Percentiles rank a stretch among this genome's conserved stretches.
phyloP scores from a whole-genome alignment of 2,329 filamentous ascomycete species.

The Drechslerella coelobrocha region DNA sequence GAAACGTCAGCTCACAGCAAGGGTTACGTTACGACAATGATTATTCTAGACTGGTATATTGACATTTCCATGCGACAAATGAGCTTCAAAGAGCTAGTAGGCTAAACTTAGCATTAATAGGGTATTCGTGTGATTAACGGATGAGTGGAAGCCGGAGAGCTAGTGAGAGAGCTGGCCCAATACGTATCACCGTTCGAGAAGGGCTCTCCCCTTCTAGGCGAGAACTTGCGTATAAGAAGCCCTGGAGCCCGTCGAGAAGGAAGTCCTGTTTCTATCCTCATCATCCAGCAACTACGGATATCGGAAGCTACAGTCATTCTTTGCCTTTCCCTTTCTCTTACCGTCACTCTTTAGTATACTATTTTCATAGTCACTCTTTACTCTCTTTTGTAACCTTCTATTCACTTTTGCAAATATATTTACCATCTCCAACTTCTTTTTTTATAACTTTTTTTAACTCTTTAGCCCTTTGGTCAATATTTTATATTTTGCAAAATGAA shows the following conservation, averaged over 20 bases:
- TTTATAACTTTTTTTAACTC: background rate
- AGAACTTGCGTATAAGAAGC: slow-evolving; percentile 18
- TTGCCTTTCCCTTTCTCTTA: slow-evolving; percentile 26
- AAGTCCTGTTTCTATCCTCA: slow-evolving; percentile 2
- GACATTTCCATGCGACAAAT: slow-evolving; percentile 3
- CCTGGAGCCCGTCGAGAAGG: slow-evolving; percentile 1
- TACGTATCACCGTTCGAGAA: too few species aligned
- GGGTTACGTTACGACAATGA: slow-evolving; percentile 4
- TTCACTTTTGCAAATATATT: slow-evolving; percentile 9
- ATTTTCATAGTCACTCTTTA: slow-evolving; percentile 31
- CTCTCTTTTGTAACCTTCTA: slow-evolving; percentile 13
- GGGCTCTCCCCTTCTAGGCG: background rate
- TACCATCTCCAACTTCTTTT: slow-evolving; percentile 7
- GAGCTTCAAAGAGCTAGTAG: slow-evolving; percentile 1
- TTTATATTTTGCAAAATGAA: slow-evolving; percentile 13
- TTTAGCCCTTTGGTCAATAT: slow-evolving; percentile 1
- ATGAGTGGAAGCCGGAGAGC: too few species aligned
- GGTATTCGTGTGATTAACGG: too few species aligned
- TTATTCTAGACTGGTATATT: background rate
- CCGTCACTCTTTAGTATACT: slow-evolving; percentile 16
- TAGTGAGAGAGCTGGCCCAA: too few species aligned
- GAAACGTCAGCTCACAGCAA: slow-evolving; percentile 1
- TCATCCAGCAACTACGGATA: slow-evolving; percentile 28
- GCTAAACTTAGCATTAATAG: background rate
- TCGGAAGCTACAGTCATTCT: slow-evolving; percentile 34